Conservation (phyloP, 2,329 filamentous ascomycete species). For the Penicillium brasilianum region DNA sequence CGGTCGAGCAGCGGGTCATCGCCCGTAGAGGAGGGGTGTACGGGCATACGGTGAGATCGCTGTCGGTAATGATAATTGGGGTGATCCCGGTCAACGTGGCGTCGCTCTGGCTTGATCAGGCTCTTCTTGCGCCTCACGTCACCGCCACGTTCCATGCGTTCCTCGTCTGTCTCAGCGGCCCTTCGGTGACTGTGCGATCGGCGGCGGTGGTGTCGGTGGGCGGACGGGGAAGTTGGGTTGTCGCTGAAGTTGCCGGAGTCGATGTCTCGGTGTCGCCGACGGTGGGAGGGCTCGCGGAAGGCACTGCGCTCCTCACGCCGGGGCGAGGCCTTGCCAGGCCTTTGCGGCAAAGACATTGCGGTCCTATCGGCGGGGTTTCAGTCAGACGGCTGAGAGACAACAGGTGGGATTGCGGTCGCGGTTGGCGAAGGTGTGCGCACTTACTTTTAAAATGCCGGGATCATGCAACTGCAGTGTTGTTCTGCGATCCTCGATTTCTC, state of each 20-base stretch:
- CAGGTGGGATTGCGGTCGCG: background rate
- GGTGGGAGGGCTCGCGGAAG: constrained; percentile 67
- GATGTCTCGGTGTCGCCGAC: constrained; percentile 71
- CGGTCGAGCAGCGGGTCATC: constrained; percentile 87
- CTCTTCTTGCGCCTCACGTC: constrained; percentile 77
- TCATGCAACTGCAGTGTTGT: constrained; percentile 14
- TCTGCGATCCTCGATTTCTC: background rate
- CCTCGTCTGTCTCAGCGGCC: constrained; percentile 52
- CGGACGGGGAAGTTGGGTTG: constrained; percentile 41
- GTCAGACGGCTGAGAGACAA: constrained; percentile 1
- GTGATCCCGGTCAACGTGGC: constrained; percentile 81
- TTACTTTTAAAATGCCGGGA: constrained; percentile 15
- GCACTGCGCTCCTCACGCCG: constrained; percentile 63
- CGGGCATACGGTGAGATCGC: constrained; percentile 90
- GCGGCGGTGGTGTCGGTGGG: constrained; percentile 48
- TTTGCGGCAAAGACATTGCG: constrained; percentile 59
- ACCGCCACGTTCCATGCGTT: constrained; percentile 56
- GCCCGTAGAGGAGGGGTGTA: constrained; percentile 87
- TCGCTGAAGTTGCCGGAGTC: constrained; percentile 64
- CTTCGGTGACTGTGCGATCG: constrained; percentile 54
- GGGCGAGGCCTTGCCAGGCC: constrained; percentile 67
- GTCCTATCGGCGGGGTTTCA: constrained; percentile 11
- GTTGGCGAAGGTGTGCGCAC: constrained; percentile 6
- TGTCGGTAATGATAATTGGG: constrained; percentile 96
- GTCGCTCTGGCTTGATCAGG: constrained; percentile 85